Conservation (phyloP, 441 rosid genomes). For the Erodium moschatum region DNA sequence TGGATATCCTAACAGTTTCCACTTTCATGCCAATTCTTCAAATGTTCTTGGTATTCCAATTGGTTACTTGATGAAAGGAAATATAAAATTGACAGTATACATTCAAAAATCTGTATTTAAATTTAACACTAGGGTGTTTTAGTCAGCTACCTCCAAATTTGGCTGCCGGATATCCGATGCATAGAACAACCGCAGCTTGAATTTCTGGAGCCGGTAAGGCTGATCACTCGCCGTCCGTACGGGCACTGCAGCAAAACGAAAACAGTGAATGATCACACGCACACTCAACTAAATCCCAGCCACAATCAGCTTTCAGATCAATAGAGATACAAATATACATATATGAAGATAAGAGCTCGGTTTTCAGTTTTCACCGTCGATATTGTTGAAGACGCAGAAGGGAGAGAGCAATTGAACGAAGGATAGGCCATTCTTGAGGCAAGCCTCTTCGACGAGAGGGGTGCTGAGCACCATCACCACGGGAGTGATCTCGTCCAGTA, state of each 20-base stretch:
- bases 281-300: slow-evolving; percentile 1
- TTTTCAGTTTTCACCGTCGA: slow-evolving; percentile 52
- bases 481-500: slow-evolving; percentile 86
- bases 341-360: slow-evolving; percentile 13
- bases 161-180: slow-evolving; percentile 75
- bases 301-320: slow-evolving; percentile 12
- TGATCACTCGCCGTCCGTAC: slow-evolving; percentile 93
- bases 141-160: slow-evolving; percentile 51
- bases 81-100: neutral
- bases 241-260: slow-evolving; percentile 50
- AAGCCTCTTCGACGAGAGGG: slow-evolving; percentile 76
- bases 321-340: slow-evolving; percentile 7
- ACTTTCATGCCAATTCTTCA: neutral
- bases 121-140: neutral
- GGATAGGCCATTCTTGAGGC: slow-evolving; percentile 71
- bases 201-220: slow-evolving; percentile 82
- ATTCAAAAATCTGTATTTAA: neutral
- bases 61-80: neutral
- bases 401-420: slow-evolving; percentile 69
- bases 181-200: slow-evolving; percentile 70
- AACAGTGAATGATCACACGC: neutral
- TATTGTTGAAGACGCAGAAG: slow-evolving; percentile 69
- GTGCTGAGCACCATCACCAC: slow-evolving; percentile 88
- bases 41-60: neutral
- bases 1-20: neutral